These are phyloP conservation scores for Zelonia costaricensis DNA, from an alignment of 208 protist genomes.

Conservation along the genomic window DNA sequence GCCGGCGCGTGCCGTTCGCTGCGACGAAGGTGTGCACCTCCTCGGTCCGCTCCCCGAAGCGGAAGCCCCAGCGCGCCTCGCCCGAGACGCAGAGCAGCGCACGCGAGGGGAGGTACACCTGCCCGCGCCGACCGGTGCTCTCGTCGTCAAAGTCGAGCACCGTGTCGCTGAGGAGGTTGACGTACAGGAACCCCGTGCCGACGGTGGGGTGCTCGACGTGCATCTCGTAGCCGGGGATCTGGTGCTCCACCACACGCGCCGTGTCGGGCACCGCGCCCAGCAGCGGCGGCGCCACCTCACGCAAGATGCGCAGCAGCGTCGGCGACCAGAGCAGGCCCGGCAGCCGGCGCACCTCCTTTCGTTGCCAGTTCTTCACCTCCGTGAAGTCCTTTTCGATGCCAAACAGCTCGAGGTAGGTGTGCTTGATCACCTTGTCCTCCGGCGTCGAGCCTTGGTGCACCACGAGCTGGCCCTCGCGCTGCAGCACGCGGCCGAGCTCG, in stretches of 20 bases:
- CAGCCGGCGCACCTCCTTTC: slow-evolving; percentile 64
- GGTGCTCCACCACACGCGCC: slow-evolving; percentile 85
- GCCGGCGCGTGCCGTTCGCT: slow-evolving; percentile 24
- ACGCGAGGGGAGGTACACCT: slow-evolving; percentile 69
- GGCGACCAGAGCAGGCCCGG: slow-evolving; percentile 81
- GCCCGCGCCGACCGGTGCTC: slow-evolving; percentile 60
- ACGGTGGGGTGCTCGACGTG: slow-evolving; percentile 86
- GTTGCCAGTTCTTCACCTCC: slow-evolving; percentile 73
- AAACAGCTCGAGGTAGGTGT: slow-evolving; percentile 85
- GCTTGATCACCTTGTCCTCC: slow-evolving; percentile 63
- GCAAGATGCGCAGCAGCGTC: slow-evolving; percentile 57
- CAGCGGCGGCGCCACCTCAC: slow-evolving; percentile 31
- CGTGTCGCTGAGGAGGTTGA: slow-evolving; percentile 80
- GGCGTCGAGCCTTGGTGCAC: slow-evolving; percentile 47
- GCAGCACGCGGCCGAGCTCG: slow-evolving; percentile 62
- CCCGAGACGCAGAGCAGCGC: slow-evolving; percentile 71
- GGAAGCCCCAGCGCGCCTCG: slow-evolving; percentile 87
- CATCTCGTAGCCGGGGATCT: slow-evolving; percentile 84
- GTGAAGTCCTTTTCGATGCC: slow-evolving; percentile 73
- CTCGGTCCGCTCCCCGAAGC: slow-evolving; percentile 68
- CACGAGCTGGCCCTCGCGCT: slow-evolving; percentile 64
- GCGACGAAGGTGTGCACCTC: slow-evolving; percentile 53
- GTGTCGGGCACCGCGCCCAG: slow-evolving; percentile 63
- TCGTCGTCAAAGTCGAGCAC: slow-evolving; percentile 88
- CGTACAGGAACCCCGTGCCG: slow-evolving; percentile 73